A percentile compares a stretch with the other conserved stretches of the same genome.
These are phyloP conservation scores for Plasmodium ovale DNA, from an alignment of 169 alveolate species.

Conservation along the genomic window DNA sequence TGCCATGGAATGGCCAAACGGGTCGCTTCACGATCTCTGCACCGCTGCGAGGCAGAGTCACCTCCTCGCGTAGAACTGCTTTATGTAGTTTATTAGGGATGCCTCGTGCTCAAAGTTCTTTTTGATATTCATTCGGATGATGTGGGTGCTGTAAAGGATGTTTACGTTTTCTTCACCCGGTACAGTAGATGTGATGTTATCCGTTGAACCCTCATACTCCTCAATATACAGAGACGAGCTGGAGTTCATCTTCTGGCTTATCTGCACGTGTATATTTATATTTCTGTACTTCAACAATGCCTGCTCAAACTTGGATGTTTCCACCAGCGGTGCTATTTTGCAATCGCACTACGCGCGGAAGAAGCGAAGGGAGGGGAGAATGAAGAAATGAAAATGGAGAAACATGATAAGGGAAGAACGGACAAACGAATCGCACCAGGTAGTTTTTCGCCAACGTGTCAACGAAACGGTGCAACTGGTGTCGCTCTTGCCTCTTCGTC, in stretches of 20 bases:
- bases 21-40: too few relatives aligned
- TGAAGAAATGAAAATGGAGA: neutral
- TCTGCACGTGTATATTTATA: constrained; percentile 67
- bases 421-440: neutral
- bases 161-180: constrained; percentile 13
- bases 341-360: constrained; percentile 27
- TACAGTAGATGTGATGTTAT: constrained; percentile 1
- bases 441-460: neutral
- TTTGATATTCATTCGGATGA: constrained; percentile 47
- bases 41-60: neutral
- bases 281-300: constrained; percentile 29
- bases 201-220: constrained; percentile 34
- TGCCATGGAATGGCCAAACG: too few relatives aligned
- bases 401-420: neutral
- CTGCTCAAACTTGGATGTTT: constrained; percentile 65
- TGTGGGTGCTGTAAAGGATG: constrained; percentile 48
- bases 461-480: neutral
- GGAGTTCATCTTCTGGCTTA: constrained; percentile 48
- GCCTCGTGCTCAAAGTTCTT: constrained; percentile 64
- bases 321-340: constrained; percentile 51
- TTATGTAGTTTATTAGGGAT: constrained; percentile 55
- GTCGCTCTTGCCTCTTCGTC: neutral
- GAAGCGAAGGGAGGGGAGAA: neutral
- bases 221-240: neutral
- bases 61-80: constrained; percentile 45